Percentiles rank a stretch among this genome's conserved stretches.
Conservation (phyloP, 2,329 filamentous ascomycete species). For the Cryphonectria carpinicola region DNA sequence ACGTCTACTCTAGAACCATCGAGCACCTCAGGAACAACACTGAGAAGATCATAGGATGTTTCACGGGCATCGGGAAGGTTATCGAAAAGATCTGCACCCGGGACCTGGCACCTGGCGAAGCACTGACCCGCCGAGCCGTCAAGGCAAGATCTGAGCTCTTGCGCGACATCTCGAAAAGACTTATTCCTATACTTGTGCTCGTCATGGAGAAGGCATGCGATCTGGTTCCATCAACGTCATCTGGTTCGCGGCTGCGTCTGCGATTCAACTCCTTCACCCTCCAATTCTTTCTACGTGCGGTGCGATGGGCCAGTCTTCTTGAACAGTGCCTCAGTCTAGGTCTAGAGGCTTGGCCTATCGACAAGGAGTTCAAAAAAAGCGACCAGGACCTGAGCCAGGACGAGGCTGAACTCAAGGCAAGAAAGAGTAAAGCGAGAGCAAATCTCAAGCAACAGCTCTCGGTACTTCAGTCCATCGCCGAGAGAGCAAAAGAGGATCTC, state of each 20-base stretch:
- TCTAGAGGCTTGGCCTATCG: slow-evolving; percentile 16
- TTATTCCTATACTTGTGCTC: slow-evolving; percentile 27
- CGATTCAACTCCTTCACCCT: slow-evolving; percentile 21
- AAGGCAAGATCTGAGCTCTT: slow-evolving; percentile 5
- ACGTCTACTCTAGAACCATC: background rate
- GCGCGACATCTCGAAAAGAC: slow-evolving; percentile 14
- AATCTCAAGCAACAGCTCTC: slow-evolving; percentile 12
- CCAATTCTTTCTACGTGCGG: slow-evolving; percentile 22
- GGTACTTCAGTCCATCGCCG: slow-evolving; percentile 5
- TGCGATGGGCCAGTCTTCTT: slow-evolving; percentile 23
- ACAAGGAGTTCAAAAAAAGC: slow-evolving; percentile 9
- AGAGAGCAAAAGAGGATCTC: background rate
- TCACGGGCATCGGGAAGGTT: slow-evolving; percentile 7
- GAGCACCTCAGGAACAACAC: slow-evolving; percentile 12
- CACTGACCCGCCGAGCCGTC: background rate
- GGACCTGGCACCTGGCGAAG: background rate
- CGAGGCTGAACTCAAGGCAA: background rate
- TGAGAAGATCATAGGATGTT: background rate
- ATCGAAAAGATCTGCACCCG: slow-evolving; percentile 17
- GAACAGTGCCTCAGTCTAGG: slow-evolving; percentile 4
- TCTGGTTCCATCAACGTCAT: slow-evolving; percentile 11
- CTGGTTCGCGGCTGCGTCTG: background rate
- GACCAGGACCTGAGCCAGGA: background rate
- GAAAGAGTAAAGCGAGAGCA: slow-evolving; percentile 4
- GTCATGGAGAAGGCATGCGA: slow-evolving; percentile 13